A percentile compares a stretch with the other conserved stretches of the same genome.
These are phyloP conservation scores for Stentor roeselii DNA, from an alignment of 73 alveolate genomes.

Conservation along the genomic window DNA sequence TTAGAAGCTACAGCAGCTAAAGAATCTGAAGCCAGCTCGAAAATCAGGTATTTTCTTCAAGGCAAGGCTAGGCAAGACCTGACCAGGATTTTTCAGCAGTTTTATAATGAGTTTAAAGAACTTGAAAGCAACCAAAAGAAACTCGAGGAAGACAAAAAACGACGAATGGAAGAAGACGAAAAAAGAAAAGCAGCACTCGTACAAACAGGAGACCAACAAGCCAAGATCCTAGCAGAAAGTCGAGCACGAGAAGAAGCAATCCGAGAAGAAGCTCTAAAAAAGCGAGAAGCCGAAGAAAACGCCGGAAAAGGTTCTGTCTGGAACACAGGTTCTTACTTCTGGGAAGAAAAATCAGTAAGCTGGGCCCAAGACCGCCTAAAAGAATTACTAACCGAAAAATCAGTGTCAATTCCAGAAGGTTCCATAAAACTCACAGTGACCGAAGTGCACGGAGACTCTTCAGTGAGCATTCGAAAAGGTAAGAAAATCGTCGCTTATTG, in stretches of 20 bases:
- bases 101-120: conserved; percentile 12
- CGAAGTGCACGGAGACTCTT: conserved; percentile 51
- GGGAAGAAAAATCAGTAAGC: conserved; percentile 52
- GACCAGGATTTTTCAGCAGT: conserved; percentile 27
- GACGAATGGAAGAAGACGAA: conserved; percentile 40
- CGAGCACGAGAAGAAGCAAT: conserved; percentile 31
- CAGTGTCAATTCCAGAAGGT: conserved; percentile 30
- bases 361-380: conserved; percentile 58
- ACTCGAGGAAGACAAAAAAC: conserved; percentile 37
- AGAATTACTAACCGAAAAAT: conserved; percentile 30
- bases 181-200: conserved; percentile 35
- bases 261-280: conserved; percentile 36
- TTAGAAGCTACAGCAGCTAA: conserved; percentile 25
- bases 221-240: conserved; percentile 38
- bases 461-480: conserved; percentile 54
- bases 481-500: conserved; percentile 51
- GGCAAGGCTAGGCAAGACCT: conserved; percentile 29
- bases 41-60: conserved; percentile 21
- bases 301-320: conserved; percentile 51
- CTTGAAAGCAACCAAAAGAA: conserved; percentile 30
- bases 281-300: conserved; percentile 32
- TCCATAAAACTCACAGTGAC: conserved; percentile 29
- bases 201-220: conserved; percentile 38
- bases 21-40: conserved; percentile 32
- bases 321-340: conserved; percentile 56